These are phyloP conservation scores for Teratosphaeria nubilosa DNA, from an alignment of 2,329 filamentous ascomycete species.

Conservation along the genomic window DNA sequence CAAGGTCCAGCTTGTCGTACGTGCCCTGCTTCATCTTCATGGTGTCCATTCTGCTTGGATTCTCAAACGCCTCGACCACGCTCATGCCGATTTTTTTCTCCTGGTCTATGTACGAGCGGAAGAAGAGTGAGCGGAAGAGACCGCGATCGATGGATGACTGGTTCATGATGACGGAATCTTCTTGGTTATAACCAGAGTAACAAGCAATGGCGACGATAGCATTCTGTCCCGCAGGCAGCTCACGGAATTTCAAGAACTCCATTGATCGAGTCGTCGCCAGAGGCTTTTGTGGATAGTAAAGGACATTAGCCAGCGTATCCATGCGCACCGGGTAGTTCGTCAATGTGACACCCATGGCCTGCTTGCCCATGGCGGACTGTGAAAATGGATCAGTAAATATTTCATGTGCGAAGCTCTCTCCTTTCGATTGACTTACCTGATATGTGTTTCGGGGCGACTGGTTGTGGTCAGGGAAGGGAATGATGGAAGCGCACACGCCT, in stretches of 20 bases:
- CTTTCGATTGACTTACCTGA: neutral
- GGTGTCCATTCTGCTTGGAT: conserved; percentile 79
- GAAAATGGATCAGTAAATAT: conserved; percentile 27
- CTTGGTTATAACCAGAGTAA: conserved; percentile 98
- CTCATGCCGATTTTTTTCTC: conserved; percentile 95
- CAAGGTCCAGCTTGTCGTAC: conserved; percentile 80
- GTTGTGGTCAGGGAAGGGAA: conserved; percentile 98
- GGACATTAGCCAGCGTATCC: conserved; percentile 99
- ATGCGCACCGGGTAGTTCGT: conserved; percentile 95
- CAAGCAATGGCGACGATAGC: conserved; percentile 96
- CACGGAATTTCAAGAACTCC: conserved; percentile 97
- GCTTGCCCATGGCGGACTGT: conserved; percentile 99
- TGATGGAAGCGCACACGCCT: conserved; percentile 96
- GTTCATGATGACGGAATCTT: conserved; percentile 99
- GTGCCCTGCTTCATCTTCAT: conserved; percentile 70
- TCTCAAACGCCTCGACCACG: conserved; percentile 89
- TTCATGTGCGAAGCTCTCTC: neutral
- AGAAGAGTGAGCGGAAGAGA: conserved; percentile 94
- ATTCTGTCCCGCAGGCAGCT: conserved; percentile 92
- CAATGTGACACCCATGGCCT: conserved; percentile 98
- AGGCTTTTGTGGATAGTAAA: conserved; percentile 98
- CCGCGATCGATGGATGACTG: conserved; percentile 98
- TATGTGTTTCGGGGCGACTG: conserved; percentile 94
- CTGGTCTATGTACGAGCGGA: conserved; percentile 91
- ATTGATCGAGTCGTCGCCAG: conserved; percentile 92